These are phyloP conservation scores for Pseudogymnoascus sp. DNA, from an alignment of 2,329 filamentous ascomycete species.

Conservation along the genomic window DNA sequence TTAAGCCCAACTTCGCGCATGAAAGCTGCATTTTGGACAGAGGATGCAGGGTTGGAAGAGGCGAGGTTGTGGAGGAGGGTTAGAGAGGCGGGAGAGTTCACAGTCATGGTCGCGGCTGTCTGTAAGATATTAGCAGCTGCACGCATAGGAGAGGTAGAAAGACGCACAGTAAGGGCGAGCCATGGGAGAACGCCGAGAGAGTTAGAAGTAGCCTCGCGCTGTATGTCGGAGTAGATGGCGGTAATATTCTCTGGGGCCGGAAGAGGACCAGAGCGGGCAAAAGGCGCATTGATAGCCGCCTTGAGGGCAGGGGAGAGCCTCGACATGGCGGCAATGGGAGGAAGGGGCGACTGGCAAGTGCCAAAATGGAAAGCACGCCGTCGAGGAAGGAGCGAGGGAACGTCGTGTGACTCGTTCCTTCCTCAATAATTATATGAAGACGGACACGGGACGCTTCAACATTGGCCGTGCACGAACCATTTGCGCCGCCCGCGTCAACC, in stretches of 20 bases:
- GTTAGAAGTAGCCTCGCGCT: conserved; percentile 51
- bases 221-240: conserved; percentile 56
- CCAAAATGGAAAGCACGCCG: background rate
- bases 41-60: conserved; percentile 18
- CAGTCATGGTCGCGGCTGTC: conserved; percentile 76
- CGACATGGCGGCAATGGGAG: conserved; percentile 45
- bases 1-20: conserved; percentile 70
- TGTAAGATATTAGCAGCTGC: conserved; percentile 27
- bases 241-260: conserved; percentile 56
- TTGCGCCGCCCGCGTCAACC: background rate
- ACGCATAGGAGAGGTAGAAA: background rate
- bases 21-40: conserved; percentile 53
- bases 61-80: conserved; percentile 38
- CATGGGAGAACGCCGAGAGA: conserved; percentile 57
- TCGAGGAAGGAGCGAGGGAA: background rate
- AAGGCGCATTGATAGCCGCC: conserved; percentile 62
- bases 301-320: conserved; percentile 67
- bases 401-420: background rate
- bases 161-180: conserved; percentile 54
- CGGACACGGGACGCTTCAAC: background rate
- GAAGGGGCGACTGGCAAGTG: background rate
- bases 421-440: background rate
- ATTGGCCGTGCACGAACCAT: background rate
- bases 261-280: conserved; percentile 56
- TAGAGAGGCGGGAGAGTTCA: conserved; percentile 76